phyloP scores from a whole-genome alignment of 495 filamentous ascomycete genomes.

The Xylaria telfairii region DNA sequence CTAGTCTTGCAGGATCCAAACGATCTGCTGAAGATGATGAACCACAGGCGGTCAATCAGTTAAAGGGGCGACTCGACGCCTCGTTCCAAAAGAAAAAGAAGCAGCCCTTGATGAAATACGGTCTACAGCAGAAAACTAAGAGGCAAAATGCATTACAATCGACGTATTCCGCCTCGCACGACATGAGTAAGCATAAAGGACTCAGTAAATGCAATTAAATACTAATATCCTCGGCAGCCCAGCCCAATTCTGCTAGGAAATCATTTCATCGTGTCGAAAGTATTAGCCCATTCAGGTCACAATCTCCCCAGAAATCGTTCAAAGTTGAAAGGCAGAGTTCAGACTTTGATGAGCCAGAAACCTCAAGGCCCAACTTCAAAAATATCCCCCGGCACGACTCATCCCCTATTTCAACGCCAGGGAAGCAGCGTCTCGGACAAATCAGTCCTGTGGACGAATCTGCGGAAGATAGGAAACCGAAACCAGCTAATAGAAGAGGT shows the following conservation, averaged over 20 bases:
- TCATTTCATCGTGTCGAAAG: constrained; percentile 8
- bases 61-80: constrained; percentile 17
- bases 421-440: background rate
- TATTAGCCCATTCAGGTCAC: constrained; percentile 11
- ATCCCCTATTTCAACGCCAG: constrained; percentile 10
- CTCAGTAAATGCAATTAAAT: background rate
- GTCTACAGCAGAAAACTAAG: background rate
- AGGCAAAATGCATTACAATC: background rate
- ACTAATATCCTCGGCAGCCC: constrained; percentile 5
- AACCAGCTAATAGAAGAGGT: background rate
- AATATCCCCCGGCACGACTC: background rate
- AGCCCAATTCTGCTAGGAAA: background rate
- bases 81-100: constrained; percentile 18
- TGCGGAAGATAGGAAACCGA: background rate
- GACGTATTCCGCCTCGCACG: constrained; percentile 10
- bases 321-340: constrained; percentile 7
- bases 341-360: constrained; percentile 15
- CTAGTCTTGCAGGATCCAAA: constrained; percentile 36
- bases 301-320: constrained; percentile 12
- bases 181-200: constrained; percentile 13
- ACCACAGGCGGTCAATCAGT: constrained; percentile 18
- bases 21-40: constrained; percentile 29
- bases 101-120: constrained; percentile 5
- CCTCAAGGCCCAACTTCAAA: constrained; percentile 14
- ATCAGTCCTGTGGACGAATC: background rate